phyloP scores from a whole-genome alignment of 768 basidiomycete species.

The Tylopilus felleus region DNA sequence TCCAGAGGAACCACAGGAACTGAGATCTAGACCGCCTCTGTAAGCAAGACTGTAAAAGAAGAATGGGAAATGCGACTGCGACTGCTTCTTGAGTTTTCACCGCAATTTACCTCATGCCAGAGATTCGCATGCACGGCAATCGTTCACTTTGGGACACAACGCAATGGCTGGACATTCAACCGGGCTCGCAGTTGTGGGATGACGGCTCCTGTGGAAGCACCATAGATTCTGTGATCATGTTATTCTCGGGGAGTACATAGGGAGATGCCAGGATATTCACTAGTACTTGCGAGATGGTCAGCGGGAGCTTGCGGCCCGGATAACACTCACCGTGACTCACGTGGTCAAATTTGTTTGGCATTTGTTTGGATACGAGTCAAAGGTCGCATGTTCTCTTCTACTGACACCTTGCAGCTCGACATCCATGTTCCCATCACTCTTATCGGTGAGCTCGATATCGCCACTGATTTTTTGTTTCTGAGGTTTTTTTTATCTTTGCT shows the following conservation, averaged over 20 bases:
- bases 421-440: neutral
- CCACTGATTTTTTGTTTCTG: neutral
- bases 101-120: neutral
- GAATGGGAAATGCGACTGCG: neutral
- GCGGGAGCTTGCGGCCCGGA: too few relatives aligned
- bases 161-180: neutral
- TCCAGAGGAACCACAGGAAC: conserved; percentile 3
- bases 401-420: neutral
- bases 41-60: neutral
- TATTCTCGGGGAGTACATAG: too few relatives aligned
- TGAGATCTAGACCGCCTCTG: conserved; percentile 9
- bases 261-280: too few relatives aligned
- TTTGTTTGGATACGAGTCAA: conserved; percentile 3
- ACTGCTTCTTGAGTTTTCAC: neutral
- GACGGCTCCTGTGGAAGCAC: too few relatives aligned
- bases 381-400: neutral
- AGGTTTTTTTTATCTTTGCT: neutral
- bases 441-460: conserved; percentile 2
- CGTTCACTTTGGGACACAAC: neutral
- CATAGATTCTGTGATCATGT: too few relatives aligned
- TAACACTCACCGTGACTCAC: too few relatives aligned
- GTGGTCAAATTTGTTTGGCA: conserved; percentile 2
- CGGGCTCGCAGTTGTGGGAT: neutral
- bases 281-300: too few relatives aligned
- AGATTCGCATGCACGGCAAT: neutral